Base-by-base conservation (phyloP, 805 yeast genomes). In the Wickerhamomyces silvicola region DNA sequence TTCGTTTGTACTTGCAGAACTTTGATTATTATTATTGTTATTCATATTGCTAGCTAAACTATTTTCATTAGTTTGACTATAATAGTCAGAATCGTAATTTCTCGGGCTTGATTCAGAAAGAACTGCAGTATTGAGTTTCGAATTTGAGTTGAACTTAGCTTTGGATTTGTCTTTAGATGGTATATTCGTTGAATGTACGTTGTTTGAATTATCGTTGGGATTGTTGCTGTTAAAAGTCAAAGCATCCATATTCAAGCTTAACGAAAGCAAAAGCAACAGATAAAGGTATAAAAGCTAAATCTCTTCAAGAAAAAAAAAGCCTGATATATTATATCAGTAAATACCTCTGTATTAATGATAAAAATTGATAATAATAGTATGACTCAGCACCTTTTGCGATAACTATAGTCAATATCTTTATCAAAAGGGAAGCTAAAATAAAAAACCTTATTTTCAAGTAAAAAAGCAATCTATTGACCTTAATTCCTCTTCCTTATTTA, bases 171-270 rank as follows among this genome's bases (percentile, higher is more conserved):
- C 27, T 19, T 15, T 18, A 22, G 23, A 12, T 28, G 24, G 27
- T 24, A 12, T 18, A 24, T 28, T 21, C 20, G 23, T 23, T 16
- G 7, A 8, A 22, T 28, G 26, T 20, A 19, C 30, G 22, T 11
- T 29, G 32, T 11, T 13, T 18, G 10, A 22, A 17, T 29, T n/a
- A 12, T 21, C 20, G 16, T 30, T 32, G 13, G 26, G 19, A 13
- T 25, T 30, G 19, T 37, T 33, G 23, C 30, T 33, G 35, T 34
- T 38, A 16, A 33, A 34, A 4, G 33, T 27, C 41, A 42, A 26
- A 13, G 44, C 18, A 38, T 38, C 38, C 48, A 43, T 43, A 13
- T n/a, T n/a, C n/a, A n/a, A n/a, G n/a, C n/a, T n/a, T n/a, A n/a
- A n/a, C n/a, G n/a, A n/a, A n/a, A n/a, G n/a, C n/a, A n/a, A n/a